A percentile compares a stretch with the other conserved stretches of the same genome.
Conservation (phyloP, 1,284 basidiomycete species). For the Pseudozyma pruni region DNA sequence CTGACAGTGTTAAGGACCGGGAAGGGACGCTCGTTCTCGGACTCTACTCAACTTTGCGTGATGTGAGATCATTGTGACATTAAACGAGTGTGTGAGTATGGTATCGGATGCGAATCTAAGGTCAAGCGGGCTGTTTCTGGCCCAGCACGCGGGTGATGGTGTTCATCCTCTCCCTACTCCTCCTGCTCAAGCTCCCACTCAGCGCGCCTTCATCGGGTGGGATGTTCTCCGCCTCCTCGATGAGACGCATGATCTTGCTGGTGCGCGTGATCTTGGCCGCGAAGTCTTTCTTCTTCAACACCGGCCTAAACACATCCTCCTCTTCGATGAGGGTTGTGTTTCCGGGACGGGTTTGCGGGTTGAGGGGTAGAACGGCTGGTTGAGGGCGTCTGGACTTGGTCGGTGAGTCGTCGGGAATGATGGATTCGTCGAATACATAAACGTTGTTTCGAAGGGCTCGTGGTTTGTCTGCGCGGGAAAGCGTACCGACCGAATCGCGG, state of each 20-base stretch:
- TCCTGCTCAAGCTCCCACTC: constrained; percentile 22
- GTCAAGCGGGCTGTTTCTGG: constrained; percentile 13
- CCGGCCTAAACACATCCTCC: constrained; percentile 25
- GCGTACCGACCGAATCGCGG: constrained; percentile 14
- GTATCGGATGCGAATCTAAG: background rate
- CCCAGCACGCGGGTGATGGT: constrained; percentile 39
- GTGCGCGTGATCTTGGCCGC: constrained; percentile 25
- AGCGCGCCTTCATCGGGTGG: constrained; percentile 2
- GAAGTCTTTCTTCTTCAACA: constrained; percentile 29
- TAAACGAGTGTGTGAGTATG: background rate
- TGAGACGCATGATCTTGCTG: constrained; percentile 48
- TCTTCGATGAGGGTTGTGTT: background rate
- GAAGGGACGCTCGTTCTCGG: too few species aligned
- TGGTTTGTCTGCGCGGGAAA: constrained; percentile 8
- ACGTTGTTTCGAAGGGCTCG: constrained; percentile 13
- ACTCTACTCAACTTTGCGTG: too few species aligned
- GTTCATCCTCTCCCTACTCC: constrained; percentile 28
- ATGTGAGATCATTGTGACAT: too few species aligned
- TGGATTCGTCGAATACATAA: constrained; percentile 13
- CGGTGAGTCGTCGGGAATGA: constrained; percentile 14
- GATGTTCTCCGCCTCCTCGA: constrained; percentile 40
- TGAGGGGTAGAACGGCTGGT: background rate
- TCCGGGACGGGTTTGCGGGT: too few species aligned
- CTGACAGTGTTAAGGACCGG: too few species aligned
- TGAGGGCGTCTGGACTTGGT: constrained; percentile 8